Percentiles rank a stretch among this genome's conserved stretches.
These are phyloP conservation scores for Zasmidium cellare DNA, from an alignment of 2,329 filamentous ascomycete genomes.

Conservation along the genomic window DNA sequence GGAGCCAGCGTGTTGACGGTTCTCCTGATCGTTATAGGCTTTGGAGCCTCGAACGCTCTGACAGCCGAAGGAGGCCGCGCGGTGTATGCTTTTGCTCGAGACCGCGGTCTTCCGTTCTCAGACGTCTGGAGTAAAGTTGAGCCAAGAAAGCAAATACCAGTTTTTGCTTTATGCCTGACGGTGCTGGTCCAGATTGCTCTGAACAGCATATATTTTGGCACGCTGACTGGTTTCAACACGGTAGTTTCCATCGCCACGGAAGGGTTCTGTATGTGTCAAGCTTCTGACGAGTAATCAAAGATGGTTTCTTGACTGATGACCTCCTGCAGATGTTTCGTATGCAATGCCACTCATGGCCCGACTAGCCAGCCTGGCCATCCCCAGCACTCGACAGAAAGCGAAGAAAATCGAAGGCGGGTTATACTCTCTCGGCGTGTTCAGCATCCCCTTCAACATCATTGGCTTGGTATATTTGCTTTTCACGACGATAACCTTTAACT, in stretches of 20 bases:
- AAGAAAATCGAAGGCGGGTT: slow-evolving; percentile 46
- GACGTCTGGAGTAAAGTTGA: slow-evolving; percentile 48
- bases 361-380: slow-evolving; percentile 43
- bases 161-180: slow-evolving; percentile 51
- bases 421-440: slow-evolving; percentile 48
- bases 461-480: slow-evolving; percentile 56
- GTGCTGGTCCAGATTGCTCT: slow-evolving; percentile 53
- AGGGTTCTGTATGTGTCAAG: slow-evolving; percentile 47
- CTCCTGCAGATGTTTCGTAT: slow-evolving; percentile 51
- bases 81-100: slow-evolving; percentile 52
- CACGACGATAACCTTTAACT: slow-evolving; percentile 58
- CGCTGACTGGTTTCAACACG: slow-evolving; percentile 44
- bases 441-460: slow-evolving; percentile 48
- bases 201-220: slow-evolving; percentile 44
- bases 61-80: slow-evolving; percentile 50
- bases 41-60: slow-evolving; percentile 49
- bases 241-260: slow-evolving; percentile 59
- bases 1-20: slow-evolving; percentile 48
- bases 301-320: slow-evolving; percentile 3
- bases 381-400: slow-evolving; percentile 36
- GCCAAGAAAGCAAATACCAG: slow-evolving; percentile 47
- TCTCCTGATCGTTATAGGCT: slow-evolving; percentile 51
- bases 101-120: slow-evolving; percentile 56
- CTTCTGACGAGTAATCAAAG: background rate
- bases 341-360: slow-evolving; percentile 56